Evolutionary conservation across 2,329 filamentous ascomycete species (phyloP), one percentile per base, ranked within the genome.

Genomic region (Colletotrichum sp.): DNA sequence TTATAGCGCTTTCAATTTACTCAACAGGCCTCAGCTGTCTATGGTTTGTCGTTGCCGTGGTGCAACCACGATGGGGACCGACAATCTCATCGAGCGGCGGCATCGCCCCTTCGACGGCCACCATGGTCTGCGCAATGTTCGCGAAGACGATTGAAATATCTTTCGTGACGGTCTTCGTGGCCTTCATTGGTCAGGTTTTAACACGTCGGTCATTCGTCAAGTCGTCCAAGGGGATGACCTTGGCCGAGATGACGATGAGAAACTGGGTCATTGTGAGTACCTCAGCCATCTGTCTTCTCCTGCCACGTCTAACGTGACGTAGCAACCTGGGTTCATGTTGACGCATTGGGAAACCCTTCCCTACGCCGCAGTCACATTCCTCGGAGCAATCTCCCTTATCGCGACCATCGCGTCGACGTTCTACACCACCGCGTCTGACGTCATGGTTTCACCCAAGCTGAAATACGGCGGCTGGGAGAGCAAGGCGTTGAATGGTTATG

Each of bases 241-340:
- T 96, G 18, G 93, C 94, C 0, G 94, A 96, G 80, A 91, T 96
- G 86, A 93, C 90, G 18, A 95, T 96, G 93, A 89, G 94, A 63
- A 90, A 90, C 58, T 96, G 94, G 94, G 90, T 93, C 24, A 90
- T 93, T 63, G 84, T 85, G 43, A 77, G 83, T 81, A 15, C 21
- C 5, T 26, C 43, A 16, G 30, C 38, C n/a, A n/a, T 63, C 67
- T 16, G 67, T 34, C 21, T 32, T 36, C 36, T 16, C 24, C 30
- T 30, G 28, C 24, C 10, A 24, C 4, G n/a, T 28, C 52, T 65
- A 24, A 66, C 21, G 52, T 24, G 3, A 36, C 6, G 24, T 18
- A 85, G 85, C 92, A 94, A 82, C 94, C 94, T 0, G 94, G 94
- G 1, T 93, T 92, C 0, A 87, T 96, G 77, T 86, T 96, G 24